Evolutionary conservation across 1,284 basidiomycete genomes (phyloP), one percentile per base, ranked within the genome.

Genomic region (Pterulicium gracile): DNA sequence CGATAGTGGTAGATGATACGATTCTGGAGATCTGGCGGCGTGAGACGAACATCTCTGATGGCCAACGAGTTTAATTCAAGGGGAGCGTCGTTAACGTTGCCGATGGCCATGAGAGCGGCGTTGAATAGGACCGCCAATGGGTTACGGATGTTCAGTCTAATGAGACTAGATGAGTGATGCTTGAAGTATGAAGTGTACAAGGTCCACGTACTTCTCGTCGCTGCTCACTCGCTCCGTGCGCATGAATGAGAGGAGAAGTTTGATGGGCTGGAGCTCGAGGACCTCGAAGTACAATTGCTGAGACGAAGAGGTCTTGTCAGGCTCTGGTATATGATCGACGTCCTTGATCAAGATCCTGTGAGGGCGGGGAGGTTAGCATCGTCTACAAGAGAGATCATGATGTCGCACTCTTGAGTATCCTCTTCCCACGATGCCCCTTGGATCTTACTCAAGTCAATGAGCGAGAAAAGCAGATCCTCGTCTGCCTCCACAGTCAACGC

Each of bases 41-140:
- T 88, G 43, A 98, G 64, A 13, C 95, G 85, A 68, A 95, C 91
- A 56, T 98, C 96, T 60, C 95, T 93, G 60, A 98, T 87, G 22
- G 87, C 88, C 24, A 99, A 74, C 0, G 94, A 90, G 59, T 98
- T 98, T 67, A 99, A 77, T 54, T 90, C 88, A 42, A 99, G 73
- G n/a, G 92, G 90, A 0, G 96, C 94, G 53, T 95, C 92, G 57
- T 98, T 98, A 63, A 98, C 79, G 56, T 98, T 98, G 5, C 96
- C 96, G 19, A 99, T 70, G 0, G 94, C 87, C 94, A 98, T 98
- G 0, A 93, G 94, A 42, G 98, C 67, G 3, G 93, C 93, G 58
- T 98, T 97, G 51, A 98, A 70, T 24, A 95, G 80, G 47, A 97
- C 91, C 47, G 94, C 91, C 53, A 98, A 67, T 1, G 96, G 96